Conservation (phyloP, 139 green algal species). For the Microglena sp. region DNA sequence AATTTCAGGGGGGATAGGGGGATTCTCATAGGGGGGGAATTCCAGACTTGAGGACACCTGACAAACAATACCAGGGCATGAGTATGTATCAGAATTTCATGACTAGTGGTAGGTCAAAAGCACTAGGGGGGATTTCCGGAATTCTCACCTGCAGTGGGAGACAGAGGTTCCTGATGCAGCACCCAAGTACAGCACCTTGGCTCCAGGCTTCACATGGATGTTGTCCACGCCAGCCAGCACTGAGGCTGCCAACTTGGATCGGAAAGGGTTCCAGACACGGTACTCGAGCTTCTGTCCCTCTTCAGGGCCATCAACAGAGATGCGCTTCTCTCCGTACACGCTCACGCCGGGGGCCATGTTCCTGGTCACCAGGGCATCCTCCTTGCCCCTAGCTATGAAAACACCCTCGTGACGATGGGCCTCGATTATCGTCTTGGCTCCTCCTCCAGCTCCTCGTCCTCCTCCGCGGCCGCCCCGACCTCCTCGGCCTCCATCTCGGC, state of each 20-base stretch:
- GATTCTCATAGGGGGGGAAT: too few relatives aligned
- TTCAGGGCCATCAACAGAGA: constrained; percentile 69
- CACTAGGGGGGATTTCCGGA: too few relatives aligned
- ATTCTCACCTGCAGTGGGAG: constrained; percentile 12
- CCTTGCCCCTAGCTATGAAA: constrained; percentile 97
- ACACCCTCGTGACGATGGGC: constrained; percentile 90
- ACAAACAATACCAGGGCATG: too few relatives aligned
- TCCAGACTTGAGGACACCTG: too few relatives aligned
- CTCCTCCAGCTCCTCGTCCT: constrained; percentile 84
- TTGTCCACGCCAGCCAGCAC: constrained; percentile 97
- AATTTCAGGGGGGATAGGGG: too few relatives aligned
- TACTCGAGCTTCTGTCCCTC: constrained; percentile 88
- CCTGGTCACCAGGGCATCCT: constrained; percentile 90
- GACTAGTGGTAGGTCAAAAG: too few relatives aligned
- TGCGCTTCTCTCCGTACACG: constrained; percentile 98
- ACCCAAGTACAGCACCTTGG: constrained; percentile 94
- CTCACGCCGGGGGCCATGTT: constrained; percentile 93
- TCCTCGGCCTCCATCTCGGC: constrained; percentile 5
- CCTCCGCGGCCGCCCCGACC: constrained; percentile 48
- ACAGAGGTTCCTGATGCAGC: constrained; percentile 57
- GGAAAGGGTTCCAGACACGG: constrained; percentile 99
- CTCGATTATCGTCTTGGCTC: constrained; percentile 83
- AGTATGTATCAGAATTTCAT: too few relatives aligned
- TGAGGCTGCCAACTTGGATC: constrained; percentile 94
- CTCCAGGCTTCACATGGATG: constrained; percentile 93